A percentile compares a stretch with the other conserved stretches of the same genome.
Conservation (phyloP, 2,329 filamentous ascomycete species). For the Neonectria punicea region DNA sequence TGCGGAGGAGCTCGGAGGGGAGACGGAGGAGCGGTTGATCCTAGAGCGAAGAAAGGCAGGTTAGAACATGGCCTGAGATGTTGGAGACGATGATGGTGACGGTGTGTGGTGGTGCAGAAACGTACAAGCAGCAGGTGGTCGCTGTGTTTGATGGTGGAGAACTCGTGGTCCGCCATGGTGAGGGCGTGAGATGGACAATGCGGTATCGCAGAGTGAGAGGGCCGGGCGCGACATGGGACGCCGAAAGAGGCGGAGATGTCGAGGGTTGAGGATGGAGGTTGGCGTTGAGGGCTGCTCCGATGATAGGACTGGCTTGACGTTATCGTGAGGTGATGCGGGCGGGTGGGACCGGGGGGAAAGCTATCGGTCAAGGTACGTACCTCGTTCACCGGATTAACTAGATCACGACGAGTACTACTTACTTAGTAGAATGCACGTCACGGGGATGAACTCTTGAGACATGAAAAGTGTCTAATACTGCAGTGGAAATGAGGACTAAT, state of each 20-base stretch:
- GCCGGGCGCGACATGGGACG: conserved; percentile 3
- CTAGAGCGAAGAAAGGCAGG: conserved; percentile 55
- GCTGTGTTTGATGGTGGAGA: conserved; percentile 77
- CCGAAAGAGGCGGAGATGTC: conserved; percentile 1
- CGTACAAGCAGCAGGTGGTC: conserved; percentile 79
- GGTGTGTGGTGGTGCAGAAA: conserved; percentile 14
- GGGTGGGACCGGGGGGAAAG: background rate
- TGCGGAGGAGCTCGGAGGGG: conserved; percentile 90
- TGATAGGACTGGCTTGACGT: conserved; percentile 33
- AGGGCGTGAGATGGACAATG: background rate
- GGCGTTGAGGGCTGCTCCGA: conserved; percentile 14
- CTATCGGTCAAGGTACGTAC: conserved; percentile 35
- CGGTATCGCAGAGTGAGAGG: background rate
- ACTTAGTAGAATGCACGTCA: background rate
- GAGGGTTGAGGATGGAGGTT: conserved; percentile 8
- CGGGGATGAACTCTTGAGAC: background rate
- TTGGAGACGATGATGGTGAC: conserved; percentile 14
- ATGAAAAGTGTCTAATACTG: background rate
- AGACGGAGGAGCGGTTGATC: conserved; percentile 95
- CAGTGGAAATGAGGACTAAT: background rate
- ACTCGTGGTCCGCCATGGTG: conserved; percentile 69
- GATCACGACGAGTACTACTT: background rate
- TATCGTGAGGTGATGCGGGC: conserved; percentile 29
- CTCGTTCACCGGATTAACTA: conserved; percentile 10
- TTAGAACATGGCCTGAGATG: conserved; percentile 9